These are phyloP conservation scores for Austropuccinia psidii DNA, from an alignment of 1,284 basidiomycete genomes.

Conservation along the genomic window DNA sequence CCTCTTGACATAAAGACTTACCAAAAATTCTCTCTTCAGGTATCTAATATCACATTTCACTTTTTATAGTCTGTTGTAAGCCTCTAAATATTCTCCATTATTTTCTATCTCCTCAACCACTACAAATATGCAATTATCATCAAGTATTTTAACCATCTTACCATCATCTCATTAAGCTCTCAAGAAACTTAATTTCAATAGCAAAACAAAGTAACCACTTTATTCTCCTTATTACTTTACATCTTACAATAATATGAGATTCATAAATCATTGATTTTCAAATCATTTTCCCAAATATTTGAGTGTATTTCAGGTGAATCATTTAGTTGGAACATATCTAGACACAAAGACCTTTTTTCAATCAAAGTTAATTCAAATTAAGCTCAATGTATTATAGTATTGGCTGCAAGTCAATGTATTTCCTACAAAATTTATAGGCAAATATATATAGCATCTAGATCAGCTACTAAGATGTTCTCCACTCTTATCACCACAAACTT, in stretches of 20 bases:
- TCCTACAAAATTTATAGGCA: slow-evolving; percentile 64
- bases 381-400: slow-evolving; percentile 82
- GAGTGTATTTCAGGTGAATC: slow-evolving; percentile 78
- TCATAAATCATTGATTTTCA: slow-evolving; percentile 81
- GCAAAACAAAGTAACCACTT: slow-evolving; percentile 56
- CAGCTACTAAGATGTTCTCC: slow-evolving; percentile 80
- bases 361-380: slow-evolving; percentile 79
- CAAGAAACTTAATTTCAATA: no score
- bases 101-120: no score
- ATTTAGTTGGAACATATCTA: slow-evolving; percentile 80
- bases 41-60: no score
- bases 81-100: no score
- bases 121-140: no score
- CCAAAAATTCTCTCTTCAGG: no score
- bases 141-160: no score
- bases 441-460: slow-evolving; percentile 72
- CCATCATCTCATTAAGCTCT: no score
- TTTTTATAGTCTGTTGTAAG: no score
- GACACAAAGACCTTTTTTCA: slow-evolving; percentile 90
- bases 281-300: slow-evolving; percentile 85
- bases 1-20: no score
- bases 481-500: slow-evolving; percentile 76
- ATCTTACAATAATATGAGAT: slow-evolving; percentile 78
- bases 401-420: slow-evolving; percentile 73
- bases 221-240: slow-evolving; percentile 79